Evolutionary conservation across 495 filamentous ascomycete species (phyloP), one percentile per base, ranked within the genome.

Genomic region (Hypoxylon crocopeplum): DNA sequence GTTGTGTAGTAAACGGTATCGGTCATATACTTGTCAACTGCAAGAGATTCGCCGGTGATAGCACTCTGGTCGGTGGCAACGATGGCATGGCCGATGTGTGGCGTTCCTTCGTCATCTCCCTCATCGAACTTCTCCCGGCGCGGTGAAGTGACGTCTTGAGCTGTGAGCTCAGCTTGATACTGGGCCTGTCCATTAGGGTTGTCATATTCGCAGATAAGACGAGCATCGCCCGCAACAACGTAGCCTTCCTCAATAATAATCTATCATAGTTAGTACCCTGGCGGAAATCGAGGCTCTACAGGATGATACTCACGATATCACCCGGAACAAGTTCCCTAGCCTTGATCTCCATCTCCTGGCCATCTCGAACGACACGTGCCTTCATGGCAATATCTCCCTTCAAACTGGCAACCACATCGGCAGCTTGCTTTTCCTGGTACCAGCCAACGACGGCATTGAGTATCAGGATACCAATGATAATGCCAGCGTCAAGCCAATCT

Each of bases 31-130:
- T 92, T 95, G 70, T 92, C 88, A 59, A 93, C 90, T 44, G 91
- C 90, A 52, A 95, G 84, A 58, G 92, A 95, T 77, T 96, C 92
- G 51, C 92, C 92, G 13, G 92, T 95, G 68, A 96, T 89, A 58
- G 88, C 82, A 59, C 91, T 94, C 75, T 95, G 92, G 73, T 96
- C 92, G 59, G 94, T 85, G 71, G 93, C 89, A 54, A 96, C 82
- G 74, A 87, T 87, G 48, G 88, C 84, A 59, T 85, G 82, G 41
- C 88, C 84, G 60, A 86, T 87, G 53, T 87, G 85, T 54, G 78
- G 75, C 57, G 84, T 81, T 40, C 75, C 76, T 20, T 72, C 79
- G 21, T 81, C 78, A 0, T 84, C 83, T 11, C 79, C 81, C 25
- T 84, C 84, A 7, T 81, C 82, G 50, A 82, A 79, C 74, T 88